phyloP scores from a whole-genome alignment of 2,329 filamentous ascomycete genomes.

The Cladosporium sp. region DNA sequence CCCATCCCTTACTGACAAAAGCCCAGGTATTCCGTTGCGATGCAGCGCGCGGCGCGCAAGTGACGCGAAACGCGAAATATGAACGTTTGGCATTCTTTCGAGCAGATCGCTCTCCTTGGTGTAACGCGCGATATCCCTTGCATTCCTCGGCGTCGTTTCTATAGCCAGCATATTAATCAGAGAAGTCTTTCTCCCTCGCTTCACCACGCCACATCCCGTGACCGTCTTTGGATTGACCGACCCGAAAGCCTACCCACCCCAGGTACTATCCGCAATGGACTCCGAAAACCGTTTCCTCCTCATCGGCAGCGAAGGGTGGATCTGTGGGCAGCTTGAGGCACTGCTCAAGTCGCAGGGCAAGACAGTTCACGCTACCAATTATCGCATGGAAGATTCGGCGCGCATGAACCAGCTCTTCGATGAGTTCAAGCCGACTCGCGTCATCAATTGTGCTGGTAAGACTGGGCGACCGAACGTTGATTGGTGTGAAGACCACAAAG shows the following conservation, averaged over 20 bases:
- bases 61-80: neutral
- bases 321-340: constrained; percentile 54
- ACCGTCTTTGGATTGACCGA: too few species aligned
- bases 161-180: too few species aligned
- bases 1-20: constrained; percentile 1
- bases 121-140: too few species aligned
- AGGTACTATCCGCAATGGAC: neutral
- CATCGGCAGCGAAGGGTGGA: constrained; percentile 60
- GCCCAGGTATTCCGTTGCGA: constrained; percentile 10
- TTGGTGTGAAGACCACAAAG: constrained; percentile 65
- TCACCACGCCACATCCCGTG: too few species aligned
- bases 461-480: constrained; percentile 64
- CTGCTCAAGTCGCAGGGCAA: constrained; percentile 56
- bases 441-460: constrained; percentile 60
- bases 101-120: too few species aligned
- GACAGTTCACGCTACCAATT: constrained; percentile 53
- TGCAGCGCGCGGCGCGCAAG: constrained; percentile 6
- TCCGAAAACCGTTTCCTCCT: constrained; percentile 47
- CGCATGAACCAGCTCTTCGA: constrained; percentile 52
- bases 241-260: too few species aligned
- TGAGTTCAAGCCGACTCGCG: constrained; percentile 57
- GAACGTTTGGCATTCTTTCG: too few species aligned
- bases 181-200: too few species aligned
- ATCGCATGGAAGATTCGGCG: constrained; percentile 60
- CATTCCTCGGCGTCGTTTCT: too few species aligned